A percentile compares a stretch with the other conserved stretches of the same genome.
Evolutionary conservation across 2,329 filamentous ascomycete species (phyloP).

Genomic region (Parascedosporium putredinis): DNA sequence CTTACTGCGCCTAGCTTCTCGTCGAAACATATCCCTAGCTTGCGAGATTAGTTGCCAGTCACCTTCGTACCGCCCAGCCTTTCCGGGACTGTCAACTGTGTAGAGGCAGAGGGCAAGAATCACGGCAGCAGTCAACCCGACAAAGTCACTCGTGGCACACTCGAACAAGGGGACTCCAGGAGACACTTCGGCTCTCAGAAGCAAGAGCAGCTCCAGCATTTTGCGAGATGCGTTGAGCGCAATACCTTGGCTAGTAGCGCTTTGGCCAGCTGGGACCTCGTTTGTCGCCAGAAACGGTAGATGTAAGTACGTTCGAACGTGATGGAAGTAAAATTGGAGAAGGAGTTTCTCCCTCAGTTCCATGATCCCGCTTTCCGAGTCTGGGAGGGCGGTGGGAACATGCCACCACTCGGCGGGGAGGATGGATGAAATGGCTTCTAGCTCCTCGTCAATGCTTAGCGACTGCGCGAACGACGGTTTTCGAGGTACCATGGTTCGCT

Average conservation of each 20-base stretch:
- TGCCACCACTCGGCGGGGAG: neutral
- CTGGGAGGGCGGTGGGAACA: slow-evolving; percentile 11
- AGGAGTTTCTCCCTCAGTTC: slow-evolving; percentile 26
- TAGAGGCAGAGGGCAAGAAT: neutral
- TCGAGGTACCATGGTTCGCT: slow-evolving; percentile 24
- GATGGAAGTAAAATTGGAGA: slow-evolving; percentile 31
- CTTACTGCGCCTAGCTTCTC: neutral
- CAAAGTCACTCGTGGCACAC: neutral
- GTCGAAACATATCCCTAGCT: neutral
- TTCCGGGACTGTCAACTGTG: neutral
- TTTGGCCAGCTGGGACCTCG: neutral
- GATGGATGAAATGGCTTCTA: neutral
- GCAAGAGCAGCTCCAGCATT: neutral
- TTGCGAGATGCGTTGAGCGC: neutral
- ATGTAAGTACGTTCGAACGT: slow-evolving; percentile 32
- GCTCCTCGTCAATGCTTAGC: neutral
- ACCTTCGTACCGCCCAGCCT: neutral
- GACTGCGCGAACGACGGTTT: slow-evolving; percentile 13
- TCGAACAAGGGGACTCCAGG: neutral
- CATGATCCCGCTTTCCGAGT: slow-evolving; percentile 16
- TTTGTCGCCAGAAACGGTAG: slow-evolving; percentile 27
- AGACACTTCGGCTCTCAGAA: neutral
- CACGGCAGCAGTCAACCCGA: neutral
- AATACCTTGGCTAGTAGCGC: neutral
- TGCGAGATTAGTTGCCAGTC: neutral